Conservation (phyloP, 768 basidiomycete species). For the Hygrocybe coccinea region DNA sequence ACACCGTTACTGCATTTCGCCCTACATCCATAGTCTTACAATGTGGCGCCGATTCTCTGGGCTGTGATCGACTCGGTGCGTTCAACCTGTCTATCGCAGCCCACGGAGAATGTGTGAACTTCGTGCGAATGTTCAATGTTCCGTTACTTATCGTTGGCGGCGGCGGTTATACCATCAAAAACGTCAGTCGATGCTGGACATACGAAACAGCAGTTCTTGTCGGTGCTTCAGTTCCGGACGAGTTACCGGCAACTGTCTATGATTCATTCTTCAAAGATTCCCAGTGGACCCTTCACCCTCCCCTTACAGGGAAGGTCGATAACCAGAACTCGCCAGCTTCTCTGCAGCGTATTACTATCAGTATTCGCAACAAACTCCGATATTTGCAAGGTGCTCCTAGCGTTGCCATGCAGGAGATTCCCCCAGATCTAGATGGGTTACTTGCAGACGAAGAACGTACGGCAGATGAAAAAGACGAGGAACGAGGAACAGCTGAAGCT, state of each 20-base stretch:
- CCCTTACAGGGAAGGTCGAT: constrained; percentile 84
- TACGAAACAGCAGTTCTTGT: constrained; percentile 95
- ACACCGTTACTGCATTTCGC: constrained; percentile 82
- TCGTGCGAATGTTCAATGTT: constrained; percentile 87
- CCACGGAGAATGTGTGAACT: constrained; percentile 97
- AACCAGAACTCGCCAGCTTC: constrained; percentile 84
- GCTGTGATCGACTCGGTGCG: constrained; percentile 90
- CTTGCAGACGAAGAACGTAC: constrained; percentile 68
- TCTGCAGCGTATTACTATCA: constrained; percentile 82
- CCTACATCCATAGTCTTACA: constrained; percentile 91
- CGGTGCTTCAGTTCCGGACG: constrained; percentile 75
- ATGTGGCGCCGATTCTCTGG: constrained; percentile 94
- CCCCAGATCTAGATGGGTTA: constrained; percentile 80
- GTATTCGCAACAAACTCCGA: constrained; percentile 80
- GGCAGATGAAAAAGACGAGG: constrained; percentile 67
- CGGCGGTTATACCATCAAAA: constrained; percentile 95
- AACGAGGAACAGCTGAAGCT: constrained; percentile 48
- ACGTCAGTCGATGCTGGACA: constrained; percentile 98
- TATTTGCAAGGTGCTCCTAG: constrained; percentile 96
- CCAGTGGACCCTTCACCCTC: constrained; percentile 89
- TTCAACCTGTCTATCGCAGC: constrained; percentile 98
- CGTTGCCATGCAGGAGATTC: constrained; percentile 93
- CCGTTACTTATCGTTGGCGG: constrained; percentile 91
- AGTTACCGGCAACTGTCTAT: constrained; percentile 84
- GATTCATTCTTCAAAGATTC: constrained; percentile 90